Evolutionary conservation across 176 grass and related monocot species (phyloP).

Genomic region (Pontederia crassipes): DNA sequence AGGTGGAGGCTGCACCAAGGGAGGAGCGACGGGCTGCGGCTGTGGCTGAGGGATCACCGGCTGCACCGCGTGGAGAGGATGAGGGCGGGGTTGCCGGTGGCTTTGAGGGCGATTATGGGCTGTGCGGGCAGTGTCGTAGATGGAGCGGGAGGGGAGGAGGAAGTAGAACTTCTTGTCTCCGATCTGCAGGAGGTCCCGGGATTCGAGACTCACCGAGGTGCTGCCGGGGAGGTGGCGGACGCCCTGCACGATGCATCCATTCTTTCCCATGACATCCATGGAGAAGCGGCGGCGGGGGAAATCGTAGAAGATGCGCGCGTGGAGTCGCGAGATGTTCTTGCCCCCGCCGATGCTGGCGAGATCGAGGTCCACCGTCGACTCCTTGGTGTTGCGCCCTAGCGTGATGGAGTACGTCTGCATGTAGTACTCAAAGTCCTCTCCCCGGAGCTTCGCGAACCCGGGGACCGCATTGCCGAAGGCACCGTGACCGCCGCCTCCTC

Average conservation of each 20-base stretch:
- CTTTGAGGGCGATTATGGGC: neutral
- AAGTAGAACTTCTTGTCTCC: conserved; percentile 17
- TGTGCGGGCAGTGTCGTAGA: conserved; percentile 1
- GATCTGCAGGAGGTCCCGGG: conserved; percentile 14
- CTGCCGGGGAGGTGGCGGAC: conserved; percentile 7
- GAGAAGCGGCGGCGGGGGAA: conserved; percentile 12
- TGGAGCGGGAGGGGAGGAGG: conserved; percentile 11
- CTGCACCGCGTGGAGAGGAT: neutral
- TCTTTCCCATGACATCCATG: conserved; percentile 14
- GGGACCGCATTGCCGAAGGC: neutral
- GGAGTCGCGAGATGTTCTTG: conserved; percentile 8
- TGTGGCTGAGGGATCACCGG: neutral
- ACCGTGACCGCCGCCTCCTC: neutral
- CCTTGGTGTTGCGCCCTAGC: conserved; percentile 13
- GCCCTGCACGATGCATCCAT: conserved; percentile 11
- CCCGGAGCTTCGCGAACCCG: conserved; percentile 11
- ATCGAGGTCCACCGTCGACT: conserved; percentile 12
- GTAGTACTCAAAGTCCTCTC: conserved; percentile 15
- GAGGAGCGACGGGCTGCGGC: no score
- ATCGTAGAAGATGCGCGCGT: conserved; percentile 14
- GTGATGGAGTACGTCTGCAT: conserved; percentile 13
- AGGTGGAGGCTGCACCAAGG: no score
- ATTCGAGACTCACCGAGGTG: conserved; percentile 7
- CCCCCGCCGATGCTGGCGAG: conserved; percentile 7
- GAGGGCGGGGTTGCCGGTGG: neutral